phyloP scores from a whole-genome alignment of 225 moss, liverwort and hornwort species.

The Bryoerythrophyllum caledonicum region DNA sequence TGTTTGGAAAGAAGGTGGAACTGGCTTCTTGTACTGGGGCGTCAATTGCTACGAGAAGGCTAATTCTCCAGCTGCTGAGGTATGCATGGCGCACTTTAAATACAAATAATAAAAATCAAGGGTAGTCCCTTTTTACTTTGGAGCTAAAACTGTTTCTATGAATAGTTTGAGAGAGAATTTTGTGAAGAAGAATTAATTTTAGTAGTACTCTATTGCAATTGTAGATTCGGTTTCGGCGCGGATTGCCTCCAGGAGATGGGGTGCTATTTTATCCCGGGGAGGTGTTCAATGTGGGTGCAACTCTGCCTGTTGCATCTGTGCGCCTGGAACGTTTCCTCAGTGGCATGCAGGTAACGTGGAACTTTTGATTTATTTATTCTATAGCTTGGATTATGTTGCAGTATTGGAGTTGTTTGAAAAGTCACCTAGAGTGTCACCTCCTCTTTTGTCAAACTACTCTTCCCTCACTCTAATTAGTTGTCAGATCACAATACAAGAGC shows the following conservation, averaged over 20 bases:
- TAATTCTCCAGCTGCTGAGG: slow-evolving; percentile 73
- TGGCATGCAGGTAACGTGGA: slow-evolving; percentile 74
- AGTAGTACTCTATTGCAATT: slow-evolving; percentile 14
- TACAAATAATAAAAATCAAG: not conserved
- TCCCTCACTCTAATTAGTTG: too few species aligned
- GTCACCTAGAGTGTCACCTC: too few species aligned
- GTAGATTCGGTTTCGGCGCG: slow-evolving; percentile 79
- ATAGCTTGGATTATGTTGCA: not conserved
- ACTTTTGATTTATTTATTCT: not conserved
- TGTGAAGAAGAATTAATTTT: not conserved
- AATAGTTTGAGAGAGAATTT: too few species aligned
- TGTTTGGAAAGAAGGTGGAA: slow-evolving; percentile 86
- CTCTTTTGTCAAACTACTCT: too few species aligned
- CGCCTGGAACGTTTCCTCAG: slow-evolving; percentile 83
- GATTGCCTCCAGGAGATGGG: slow-evolving; percentile 87
- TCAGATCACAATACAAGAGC: too few species aligned
- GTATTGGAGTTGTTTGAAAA: not conserved
- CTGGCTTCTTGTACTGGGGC: slow-evolving; percentile 83
- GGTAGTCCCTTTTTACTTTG: too few species aligned
- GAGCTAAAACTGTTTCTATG: too few species aligned
- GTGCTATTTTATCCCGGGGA: slow-evolving; percentile 88
- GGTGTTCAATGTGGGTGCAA: slow-evolving; percentile 72
- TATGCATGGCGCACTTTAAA: slow-evolving; percentile 21
- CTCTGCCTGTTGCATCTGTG: slow-evolving; percentile 81
- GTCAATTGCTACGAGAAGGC: slow-evolving; percentile 93